Base-by-base conservation (phyloP, 495 filamentous ascomycete species). In the Lepraria neglecta region DNA sequence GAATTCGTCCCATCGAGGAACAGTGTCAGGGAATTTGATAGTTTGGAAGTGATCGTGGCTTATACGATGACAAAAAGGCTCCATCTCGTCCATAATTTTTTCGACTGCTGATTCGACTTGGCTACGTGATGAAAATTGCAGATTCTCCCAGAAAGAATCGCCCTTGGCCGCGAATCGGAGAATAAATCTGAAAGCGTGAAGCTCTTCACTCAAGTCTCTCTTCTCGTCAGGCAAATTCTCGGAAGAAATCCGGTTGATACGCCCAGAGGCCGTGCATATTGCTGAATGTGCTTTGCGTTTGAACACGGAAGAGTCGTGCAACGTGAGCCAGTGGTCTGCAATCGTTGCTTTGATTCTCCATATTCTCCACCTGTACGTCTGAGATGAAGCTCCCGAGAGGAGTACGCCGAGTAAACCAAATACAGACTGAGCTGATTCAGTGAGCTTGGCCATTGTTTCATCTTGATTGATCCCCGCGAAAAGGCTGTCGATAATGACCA, bases 271-370 rank as follows among this genome's bases (percentile, higher is more conserved):
- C 48, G 47, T 55, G 42, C 50, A 61, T 27, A 61, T 45, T 17
- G 48, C 50, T 11, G 40, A 19, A 40, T 52, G 46, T 11, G 46
- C 58, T 42, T 48, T 40, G 33, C 47, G 35, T 40, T 61, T 61
- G 59, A 61, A 47, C 21, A 38, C 33, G 10, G 54, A n/a, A 17
- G 55, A 63, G 12, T 47, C 15, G 30, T 33, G 59, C 38, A 55
- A 47, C 3, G 59, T 54, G 12, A 52, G 27, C 65, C 65, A 67
- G 19, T 56, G 56, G n/a, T 60, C 44, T 47, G 56, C 53, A 24
- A 67, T 67, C 12, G 50, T 56, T n/a, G 65, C 30, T 24, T 51
- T 51, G 38, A 58, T 57, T 43, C 63, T 62, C 65, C 65, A 67
- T 7, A 52, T 12, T 44, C 65, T 62, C 65, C 65, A 67, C 27